Conservation (phyloP, 208 protist genomes). For the Crithidia fasciculata region DNA sequence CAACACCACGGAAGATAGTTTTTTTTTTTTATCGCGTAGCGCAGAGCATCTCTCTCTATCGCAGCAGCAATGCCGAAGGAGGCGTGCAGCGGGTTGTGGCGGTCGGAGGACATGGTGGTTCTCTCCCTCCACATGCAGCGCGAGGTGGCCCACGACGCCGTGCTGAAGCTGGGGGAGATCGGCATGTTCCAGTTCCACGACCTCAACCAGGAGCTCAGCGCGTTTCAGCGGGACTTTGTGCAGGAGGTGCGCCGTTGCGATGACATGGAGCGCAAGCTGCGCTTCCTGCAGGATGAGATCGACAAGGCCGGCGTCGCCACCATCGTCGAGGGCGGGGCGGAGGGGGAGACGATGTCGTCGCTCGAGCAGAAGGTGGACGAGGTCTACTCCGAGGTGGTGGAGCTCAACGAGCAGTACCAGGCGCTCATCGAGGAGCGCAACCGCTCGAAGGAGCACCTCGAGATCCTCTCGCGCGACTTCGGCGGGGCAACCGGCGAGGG, state of each 20-base stretch:
- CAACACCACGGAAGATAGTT: too few relatives aligned
- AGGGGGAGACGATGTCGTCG: conserved; percentile 82
- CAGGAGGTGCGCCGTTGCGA: conserved; percentile 97
- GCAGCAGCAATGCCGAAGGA: conserved; percentile 66
- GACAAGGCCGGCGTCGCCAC: conserved; percentile 66
- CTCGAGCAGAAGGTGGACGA: conserved; percentile 93
- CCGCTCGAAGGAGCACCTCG: conserved; percentile 79
- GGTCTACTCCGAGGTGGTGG: conserved; percentile 88
- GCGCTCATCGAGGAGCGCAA: conserved; percentile 85
- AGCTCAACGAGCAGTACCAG: conserved; percentile 92
- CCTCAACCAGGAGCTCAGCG: conserved; percentile 92
- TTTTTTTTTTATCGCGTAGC: too few relatives aligned
- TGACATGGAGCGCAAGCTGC: conserved; percentile 96
- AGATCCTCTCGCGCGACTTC: conserved; percentile 79
- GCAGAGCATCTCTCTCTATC: conserved; percentile 4
- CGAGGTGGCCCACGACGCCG: conserved; percentile 96
- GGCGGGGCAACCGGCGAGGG: conserved; percentile 59
- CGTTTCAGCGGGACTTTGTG: conserved; percentile 97
- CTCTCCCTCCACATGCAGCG: conserved; percentile 97
- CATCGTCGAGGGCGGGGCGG: conserved; percentile 43
- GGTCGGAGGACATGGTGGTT: conserved; percentile 97
- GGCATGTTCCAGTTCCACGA: conserved; percentile 97
- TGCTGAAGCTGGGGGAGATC: conserved; percentile 96
- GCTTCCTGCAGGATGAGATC: conserved; percentile 94
- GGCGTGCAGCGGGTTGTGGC: conserved; percentile 91